These are phyloP conservation scores for Asterochloris erici DNA, from an alignment of 139 green algal species.

Conservation along the genomic window DNA sequence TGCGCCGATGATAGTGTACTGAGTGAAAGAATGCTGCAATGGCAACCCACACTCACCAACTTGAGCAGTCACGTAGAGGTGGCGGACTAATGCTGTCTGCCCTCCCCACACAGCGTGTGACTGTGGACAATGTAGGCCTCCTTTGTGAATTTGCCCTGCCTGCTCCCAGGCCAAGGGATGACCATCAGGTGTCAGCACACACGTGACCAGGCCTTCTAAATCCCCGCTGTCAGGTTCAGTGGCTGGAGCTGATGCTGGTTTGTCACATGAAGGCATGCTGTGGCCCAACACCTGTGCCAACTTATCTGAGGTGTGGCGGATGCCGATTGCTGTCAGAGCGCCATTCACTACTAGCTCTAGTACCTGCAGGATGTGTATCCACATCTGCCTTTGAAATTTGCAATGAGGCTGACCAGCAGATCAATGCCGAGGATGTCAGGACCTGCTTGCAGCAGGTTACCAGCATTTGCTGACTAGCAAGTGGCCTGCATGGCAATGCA, in stretches of 20 bases:
- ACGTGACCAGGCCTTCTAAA: background rate
- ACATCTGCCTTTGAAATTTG: too few relatives aligned
- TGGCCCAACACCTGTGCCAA: background rate
- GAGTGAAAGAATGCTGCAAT: too few relatives aligned
- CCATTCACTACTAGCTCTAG: too few relatives aligned
- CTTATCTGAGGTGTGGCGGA: background rate
- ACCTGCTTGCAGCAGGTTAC: too few relatives aligned
- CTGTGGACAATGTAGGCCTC: background rate
- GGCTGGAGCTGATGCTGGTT: conserved; percentile 3
- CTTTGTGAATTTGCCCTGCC: background rate
- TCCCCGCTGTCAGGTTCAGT: background rate
- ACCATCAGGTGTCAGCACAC: conserved; percentile 1
- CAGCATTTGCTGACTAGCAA: too few relatives aligned
- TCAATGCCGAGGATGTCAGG: too few relatives aligned
- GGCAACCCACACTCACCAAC: too few relatives aligned
- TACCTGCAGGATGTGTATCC: too few relatives aligned
- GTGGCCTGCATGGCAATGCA: too few relatives aligned
- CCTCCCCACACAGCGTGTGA: conserved; percentile 5
- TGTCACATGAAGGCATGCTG: background rate
- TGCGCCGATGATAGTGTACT: too few relatives aligned
- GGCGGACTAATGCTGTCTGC: conserved; percentile 26
- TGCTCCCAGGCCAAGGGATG: background rate
- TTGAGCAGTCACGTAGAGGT: conserved; percentile 24
- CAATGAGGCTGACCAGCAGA: too few relatives aligned
- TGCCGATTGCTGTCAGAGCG: background rate